phyloP scores from a whole-genome alignment of 768 basidiomycete genomes.

The Tephrocybe sp. region DNA sequence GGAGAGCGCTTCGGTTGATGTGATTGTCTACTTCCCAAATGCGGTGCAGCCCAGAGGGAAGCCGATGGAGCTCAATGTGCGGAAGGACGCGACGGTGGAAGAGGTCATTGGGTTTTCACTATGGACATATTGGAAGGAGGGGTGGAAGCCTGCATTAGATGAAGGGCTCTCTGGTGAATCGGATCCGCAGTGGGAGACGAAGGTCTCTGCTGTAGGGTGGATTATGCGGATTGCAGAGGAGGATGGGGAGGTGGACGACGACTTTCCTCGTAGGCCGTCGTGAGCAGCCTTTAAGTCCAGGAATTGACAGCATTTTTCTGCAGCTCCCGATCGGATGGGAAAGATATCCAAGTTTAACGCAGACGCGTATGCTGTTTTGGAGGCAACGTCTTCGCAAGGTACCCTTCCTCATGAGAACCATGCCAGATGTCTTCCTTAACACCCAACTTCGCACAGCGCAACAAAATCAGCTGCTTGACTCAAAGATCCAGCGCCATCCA shows the following conservation, averaged over 20 bases:
- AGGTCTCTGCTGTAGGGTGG: conserved; percentile 84
- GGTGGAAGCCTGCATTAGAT: conserved; percentile 75
- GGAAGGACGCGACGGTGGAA: conserved; percentile 89
- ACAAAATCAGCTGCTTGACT: conserved; percentile 82
- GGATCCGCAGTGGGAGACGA: conserved; percentile 57
- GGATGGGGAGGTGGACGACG: conserved; percentile 98
- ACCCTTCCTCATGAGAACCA: too few relatives aligned
- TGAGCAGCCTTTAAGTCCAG: background rate
- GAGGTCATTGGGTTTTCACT: conserved; percentile 94
- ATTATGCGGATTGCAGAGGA: conserved; percentile 92
- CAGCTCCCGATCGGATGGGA: conserved; percentile 88
- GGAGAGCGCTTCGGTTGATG: conserved; percentile 57
- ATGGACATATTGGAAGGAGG: conserved; percentile 93
- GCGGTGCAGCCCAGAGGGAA: conserved; percentile 60
- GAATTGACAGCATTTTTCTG: conserved; percentile 8
- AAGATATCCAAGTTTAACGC: conserved; percentile 88
- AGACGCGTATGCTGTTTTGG: conserved; percentile 85
- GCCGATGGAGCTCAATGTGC: conserved; percentile 70
- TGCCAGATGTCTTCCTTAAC: conserved; percentile 18
- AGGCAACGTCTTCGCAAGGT: conserved; percentile 74
- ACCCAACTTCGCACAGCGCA: conserved; percentile 32
- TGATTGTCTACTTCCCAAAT: conserved; percentile 86
- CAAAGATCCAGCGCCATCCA: conserved; percentile 79
- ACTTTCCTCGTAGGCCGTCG: conserved; percentile 79
- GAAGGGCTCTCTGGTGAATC: conserved; percentile 60